Conservation (phyloP, 257 asterid species). For the Plectranthus barbatus region DNA sequence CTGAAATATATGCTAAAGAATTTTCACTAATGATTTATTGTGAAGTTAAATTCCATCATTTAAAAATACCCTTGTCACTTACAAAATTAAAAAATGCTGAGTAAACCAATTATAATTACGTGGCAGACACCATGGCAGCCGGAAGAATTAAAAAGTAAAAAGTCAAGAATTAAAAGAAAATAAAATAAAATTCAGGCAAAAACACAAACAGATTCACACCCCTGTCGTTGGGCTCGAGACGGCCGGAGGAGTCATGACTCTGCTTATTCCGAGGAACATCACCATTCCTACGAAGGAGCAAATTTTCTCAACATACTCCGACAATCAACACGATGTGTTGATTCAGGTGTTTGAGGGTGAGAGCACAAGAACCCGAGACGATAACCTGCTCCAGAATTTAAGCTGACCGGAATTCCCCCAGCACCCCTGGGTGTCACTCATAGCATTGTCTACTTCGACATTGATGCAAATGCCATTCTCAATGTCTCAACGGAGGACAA, state of each 20-base stretch:
- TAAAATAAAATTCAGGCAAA: too few relatives aligned
- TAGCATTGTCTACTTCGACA: neutral
- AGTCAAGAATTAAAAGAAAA: too few relatives aligned
- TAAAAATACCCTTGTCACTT: too few relatives aligned
- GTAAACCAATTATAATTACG: too few relatives aligned
- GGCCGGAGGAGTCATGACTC: slow-evolving; percentile 14
- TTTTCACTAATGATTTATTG: too few relatives aligned
- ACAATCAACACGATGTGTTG: neutral
- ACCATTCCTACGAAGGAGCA: slow-evolving; percentile 11
- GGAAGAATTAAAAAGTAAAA: too few relatives aligned
- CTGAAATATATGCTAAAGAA: too few relatives aligned
- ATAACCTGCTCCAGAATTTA: slow-evolving; percentile 3
- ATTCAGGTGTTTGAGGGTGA: slow-evolving; percentile 15
- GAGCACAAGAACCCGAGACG: neutral
- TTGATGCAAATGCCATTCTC: neutral
- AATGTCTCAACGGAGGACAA: slow-evolving; percentile 14
- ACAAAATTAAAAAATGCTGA: too few relatives aligned
- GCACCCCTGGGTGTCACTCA: neutral
- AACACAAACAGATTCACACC: too few relatives aligned
- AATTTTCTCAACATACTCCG: neutral
- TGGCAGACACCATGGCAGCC: too few relatives aligned
- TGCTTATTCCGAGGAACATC: slow-evolving; percentile 16
- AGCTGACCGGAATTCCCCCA: slow-evolving; percentile 4
- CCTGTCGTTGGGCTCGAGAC: slow-evolving; percentile 13
- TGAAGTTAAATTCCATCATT: too few relatives aligned